Evolutionary conservation across 2,329 filamentous ascomycete genomes (phyloP), one percentile per base, ranked within the genome.

Genomic region (Colletotrichum melonis): DNA sequence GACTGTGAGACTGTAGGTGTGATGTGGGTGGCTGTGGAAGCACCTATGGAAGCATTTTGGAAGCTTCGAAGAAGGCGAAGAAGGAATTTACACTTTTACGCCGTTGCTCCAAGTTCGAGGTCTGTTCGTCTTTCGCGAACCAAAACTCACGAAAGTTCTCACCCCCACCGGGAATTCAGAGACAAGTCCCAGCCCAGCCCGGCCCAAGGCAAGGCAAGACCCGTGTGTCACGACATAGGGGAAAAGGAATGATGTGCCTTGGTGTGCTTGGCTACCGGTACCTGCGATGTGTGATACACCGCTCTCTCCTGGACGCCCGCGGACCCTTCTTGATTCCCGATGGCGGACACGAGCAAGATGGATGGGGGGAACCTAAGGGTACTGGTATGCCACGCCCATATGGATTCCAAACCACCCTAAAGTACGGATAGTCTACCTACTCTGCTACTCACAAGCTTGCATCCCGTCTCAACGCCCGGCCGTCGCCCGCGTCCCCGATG

Each of bases 51-150:
- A 54, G 66, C 66, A 12, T 24, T 28, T 28, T 63, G 26, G 57
- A 71, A 71, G 62, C 54, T 60, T 72, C 42, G 42, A 46, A 56
- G 59, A 70, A 73, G 42, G 56, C 38, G 14, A 42, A 42, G 38
- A 42, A 42, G 38, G 38, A 42, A 72, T 57, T 67, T 67, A 74
- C 62, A 72, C 68, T 42, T 72, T 72, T 67, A 52, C 68, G 57
- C 67, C 62, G 24, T 63, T 30, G 49, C 46, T 63, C 42, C 26
- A 49, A 32, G n/a, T 46, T 54, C 38, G 38, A 46, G 28, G 49
- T 56, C 66, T 32, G 49, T 68, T 42, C 38, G 38, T 42, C 38
- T 42, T 42, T 42, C 38, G 14, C 5, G 14, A 42, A 42, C 14
- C 38, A 16, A 42, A 42, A 42, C 38, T 42, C 16, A 42, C 14